These are phyloP conservation scores for Trichosanthes truncata DNA, from an alignment of 306 rosid genomes.

Conservation along the genomic window DNA sequence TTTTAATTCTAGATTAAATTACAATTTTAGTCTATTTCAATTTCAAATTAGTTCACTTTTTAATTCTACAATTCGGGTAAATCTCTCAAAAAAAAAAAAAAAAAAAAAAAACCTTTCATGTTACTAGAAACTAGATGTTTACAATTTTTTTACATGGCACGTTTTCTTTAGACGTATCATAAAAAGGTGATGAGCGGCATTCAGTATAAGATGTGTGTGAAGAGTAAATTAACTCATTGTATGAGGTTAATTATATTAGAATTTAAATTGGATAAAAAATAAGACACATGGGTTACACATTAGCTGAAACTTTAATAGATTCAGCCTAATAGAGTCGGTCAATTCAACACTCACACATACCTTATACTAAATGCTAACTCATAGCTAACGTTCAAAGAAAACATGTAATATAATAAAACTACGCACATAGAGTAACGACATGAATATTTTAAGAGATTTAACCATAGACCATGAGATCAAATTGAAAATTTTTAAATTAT, in stretches of 20 bases:
- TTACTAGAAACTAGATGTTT: neutral
- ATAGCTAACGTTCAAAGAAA: too few relatives aligned
- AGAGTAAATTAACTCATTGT: too few relatives aligned
- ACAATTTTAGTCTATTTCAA: neutral
- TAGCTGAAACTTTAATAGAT: neutral
- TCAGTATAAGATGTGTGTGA: too few relatives aligned
- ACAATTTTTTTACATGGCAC: neutral
- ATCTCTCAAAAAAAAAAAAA: neutral
- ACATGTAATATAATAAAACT: too few relatives aligned
- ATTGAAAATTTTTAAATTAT: neutral
- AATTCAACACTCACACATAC: neutral
- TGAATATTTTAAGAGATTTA: neutral
- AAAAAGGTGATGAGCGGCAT: too few relatives aligned
- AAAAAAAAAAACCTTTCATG: neutral
- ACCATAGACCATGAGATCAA: neutral
- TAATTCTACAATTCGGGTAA: neutral
- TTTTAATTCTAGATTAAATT: neutral
- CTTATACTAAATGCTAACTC: neutral
- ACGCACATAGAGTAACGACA: neutral
- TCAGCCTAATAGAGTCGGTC: neutral
- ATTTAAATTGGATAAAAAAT: too few relatives aligned
- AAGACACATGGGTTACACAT: too few relatives aligned
- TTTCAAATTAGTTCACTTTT: neutral
- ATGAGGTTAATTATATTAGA: too few relatives aligned
- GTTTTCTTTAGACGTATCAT: too few relatives aligned